Percentiles rank a stretch among this genome's conserved stretches.
Conservation (phyloP, 2,329 filamentous ascomycete genomes). For the Penicillium sp. region DNA sequence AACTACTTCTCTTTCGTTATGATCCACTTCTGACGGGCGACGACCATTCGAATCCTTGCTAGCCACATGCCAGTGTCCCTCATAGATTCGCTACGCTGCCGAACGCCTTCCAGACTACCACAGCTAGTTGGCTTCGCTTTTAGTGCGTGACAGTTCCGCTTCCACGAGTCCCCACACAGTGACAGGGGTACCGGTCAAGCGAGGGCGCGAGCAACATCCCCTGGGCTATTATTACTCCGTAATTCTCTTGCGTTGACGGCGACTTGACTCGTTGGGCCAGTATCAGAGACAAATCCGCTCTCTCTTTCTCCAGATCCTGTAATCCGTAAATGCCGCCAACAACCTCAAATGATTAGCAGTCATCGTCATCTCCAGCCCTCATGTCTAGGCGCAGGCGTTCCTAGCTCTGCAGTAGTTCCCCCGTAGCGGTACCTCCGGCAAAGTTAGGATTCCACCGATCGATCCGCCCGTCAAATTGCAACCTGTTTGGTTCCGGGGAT, state of each 20-base stretch:
- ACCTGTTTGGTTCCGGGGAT: neutral
- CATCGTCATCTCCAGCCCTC: neutral
- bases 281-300: neutral
- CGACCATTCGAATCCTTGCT: neutral
- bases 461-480: neutral
- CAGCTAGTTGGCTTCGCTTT: neutral
- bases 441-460: neutral
- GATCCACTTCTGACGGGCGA: neutral
- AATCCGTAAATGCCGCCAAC: neutral
- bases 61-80: neutral
- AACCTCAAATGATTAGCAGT: neutral
- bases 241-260: no score
- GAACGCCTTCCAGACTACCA: neutral
- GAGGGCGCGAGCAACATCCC: neutral
- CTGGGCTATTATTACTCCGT: neutral
- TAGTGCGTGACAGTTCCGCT: neutral
- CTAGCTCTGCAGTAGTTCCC: slow-evolving; percentile 8
- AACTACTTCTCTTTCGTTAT: neutral
- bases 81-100: neutral
- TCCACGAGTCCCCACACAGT: neutral
- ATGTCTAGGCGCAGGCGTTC: neutral
- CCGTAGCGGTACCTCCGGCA: neutral
- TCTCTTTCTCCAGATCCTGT: neutral
- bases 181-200: neutral
- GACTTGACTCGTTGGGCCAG: neutral